Base-by-base conservation (phyloP, 441 rosid species). In the Gossypium aridum region DNA sequence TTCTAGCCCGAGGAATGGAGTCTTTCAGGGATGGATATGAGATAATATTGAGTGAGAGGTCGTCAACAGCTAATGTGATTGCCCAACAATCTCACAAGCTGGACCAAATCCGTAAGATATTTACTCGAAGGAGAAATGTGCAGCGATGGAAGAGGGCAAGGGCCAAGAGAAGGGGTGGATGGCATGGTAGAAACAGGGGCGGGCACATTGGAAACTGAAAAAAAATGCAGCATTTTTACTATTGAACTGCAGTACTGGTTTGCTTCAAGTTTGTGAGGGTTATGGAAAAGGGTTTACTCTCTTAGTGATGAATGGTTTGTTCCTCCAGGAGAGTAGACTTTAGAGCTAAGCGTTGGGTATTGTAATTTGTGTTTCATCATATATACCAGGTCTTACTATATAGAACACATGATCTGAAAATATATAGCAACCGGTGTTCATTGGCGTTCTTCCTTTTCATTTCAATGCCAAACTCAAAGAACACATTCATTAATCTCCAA, bases 61-160 rank as follows among this genome's bases (percentile, higher is more conserved):
- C 97, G 7, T 91, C 98, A 0, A 92, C 97, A 0, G 84, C 84
- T 3, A 86, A 89, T 74, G 56, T 91, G 34, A 90, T 94, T 59
- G 39, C 90, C 20, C 91, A 88, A 60, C 97, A 92, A 80, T 85
- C 97, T n/a, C 88, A 82, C 76, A 92, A 83, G 86, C 79, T 91
- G 49, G 64, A 80, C 79, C 83, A 87, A 76, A 82, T 94, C 19
- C 81, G 94, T 0, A 94, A 83, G 86, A 87, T 88, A 10, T 94
- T 92, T 1, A 84, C 76, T 0, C 85, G 97, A 73, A 87, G 80
- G 90, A 86, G 88, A 70, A 83, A 91, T 31, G 72, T 86, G 0
- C 67, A 79, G 83, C 89, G 86, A 78, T 87, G 94, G 97, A 94
- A 81, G 81, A 85, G 89, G 72, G 90, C 88, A 7, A 85, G 83